phyloP scores from a whole-genome alignment of 768 basidiomycete genomes.

The Kwoniella heveanensis region DNA sequence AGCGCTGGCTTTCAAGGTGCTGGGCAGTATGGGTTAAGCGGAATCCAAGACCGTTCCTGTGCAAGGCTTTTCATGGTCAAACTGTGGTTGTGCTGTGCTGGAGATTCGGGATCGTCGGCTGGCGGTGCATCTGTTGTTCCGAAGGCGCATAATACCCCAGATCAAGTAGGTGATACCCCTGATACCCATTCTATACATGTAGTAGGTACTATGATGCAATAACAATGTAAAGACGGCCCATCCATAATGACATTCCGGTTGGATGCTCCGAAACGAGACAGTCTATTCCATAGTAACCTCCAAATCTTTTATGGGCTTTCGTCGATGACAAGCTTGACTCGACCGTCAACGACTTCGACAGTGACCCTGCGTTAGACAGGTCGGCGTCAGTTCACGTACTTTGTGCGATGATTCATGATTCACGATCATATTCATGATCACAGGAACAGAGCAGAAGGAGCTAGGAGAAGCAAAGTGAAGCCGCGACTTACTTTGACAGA shows the following conservation, averaged over 20 bases:
- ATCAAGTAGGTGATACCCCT: slow-evolving; percentile 7
- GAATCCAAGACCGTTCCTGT: too few relatives aligned
- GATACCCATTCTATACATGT: slow-evolving; percentile 8
- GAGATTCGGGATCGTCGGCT: too few relatives aligned
- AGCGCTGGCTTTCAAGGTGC: slow-evolving; percentile 77
- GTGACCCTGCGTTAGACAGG: slow-evolving; percentile 24
- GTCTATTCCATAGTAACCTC: not conserved
- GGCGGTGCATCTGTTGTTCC: too few relatives aligned
- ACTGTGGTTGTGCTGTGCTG: too few relatives aligned
- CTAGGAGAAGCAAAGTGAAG: too few relatives aligned
- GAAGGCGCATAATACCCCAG: slow-evolving; percentile 6
- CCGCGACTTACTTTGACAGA: slow-evolving; percentile 66
- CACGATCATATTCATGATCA: too few relatives aligned
- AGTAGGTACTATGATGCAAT: slow-evolving; percentile 7
- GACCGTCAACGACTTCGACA: slow-evolving; percentile 25
- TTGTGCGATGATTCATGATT: too few relatives aligned
- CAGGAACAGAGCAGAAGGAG: not conserved
- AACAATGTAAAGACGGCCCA: not conserved
- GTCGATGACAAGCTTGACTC: slow-evolving; percentile 35
- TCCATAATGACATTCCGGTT: too few relatives aligned
- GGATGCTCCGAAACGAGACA: too few relatives aligned
- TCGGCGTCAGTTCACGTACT: not conserved
- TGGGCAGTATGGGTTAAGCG: slow-evolving; percentile 62
- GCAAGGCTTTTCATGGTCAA: too few relatives aligned
- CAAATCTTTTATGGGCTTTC: slow-evolving; percentile 21